Conservation (phyloP, 345 rosid species). For the Trapa incisa region DNA sequence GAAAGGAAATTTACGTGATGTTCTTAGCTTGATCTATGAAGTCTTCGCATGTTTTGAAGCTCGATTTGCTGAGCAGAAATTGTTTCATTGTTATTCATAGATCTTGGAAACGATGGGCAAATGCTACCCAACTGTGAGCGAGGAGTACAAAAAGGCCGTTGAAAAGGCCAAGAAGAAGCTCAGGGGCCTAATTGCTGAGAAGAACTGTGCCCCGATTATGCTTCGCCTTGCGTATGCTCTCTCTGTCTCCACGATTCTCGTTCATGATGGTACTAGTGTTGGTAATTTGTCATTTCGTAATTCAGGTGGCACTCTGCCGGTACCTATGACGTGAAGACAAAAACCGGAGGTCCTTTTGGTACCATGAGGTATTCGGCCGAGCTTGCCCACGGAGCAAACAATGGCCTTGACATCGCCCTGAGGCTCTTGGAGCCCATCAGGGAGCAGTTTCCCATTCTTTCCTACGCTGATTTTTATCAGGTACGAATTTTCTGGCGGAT, state of each 20-base stretch:
- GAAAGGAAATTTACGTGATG: no score
- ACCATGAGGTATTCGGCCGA: slow-evolving; percentile 62
- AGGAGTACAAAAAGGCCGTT: slow-evolving; percentile 56
- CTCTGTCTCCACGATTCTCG: neutral
- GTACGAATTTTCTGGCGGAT: slow-evolving; percentile 12
- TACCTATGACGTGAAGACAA: slow-evolving; percentile 65
- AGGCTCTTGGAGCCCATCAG: slow-evolving; percentile 75
- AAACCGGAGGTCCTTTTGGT: slow-evolving; percentile 90
- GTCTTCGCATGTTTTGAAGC: no score
- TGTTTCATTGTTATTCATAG: neutral
- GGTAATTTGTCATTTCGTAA: neutral
- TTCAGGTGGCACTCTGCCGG: slow-evolving; percentile 98
- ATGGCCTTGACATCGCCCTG: slow-evolving; percentile 72
- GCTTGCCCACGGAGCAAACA: slow-evolving; percentile 74
- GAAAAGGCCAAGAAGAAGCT: slow-evolving; percentile 76
- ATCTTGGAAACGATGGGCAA: slow-evolving; percentile 37
- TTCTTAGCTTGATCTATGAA: no score
- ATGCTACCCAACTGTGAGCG: slow-evolving; percentile 68
- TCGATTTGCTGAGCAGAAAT: no score
- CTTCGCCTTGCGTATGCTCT: slow-evolving; percentile 68
- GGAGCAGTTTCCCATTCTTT: slow-evolving; percentile 60
- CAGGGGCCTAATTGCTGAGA: slow-evolving; percentile 77
- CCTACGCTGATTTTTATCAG: slow-evolving; percentile 78
- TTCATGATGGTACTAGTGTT: neutral
- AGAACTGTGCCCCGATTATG: slow-evolving; percentile 87